These are phyloP conservation scores for Euphrasia arctica DNA, from an alignment of 305 asterid species.

Conservation along the genomic window DNA sequence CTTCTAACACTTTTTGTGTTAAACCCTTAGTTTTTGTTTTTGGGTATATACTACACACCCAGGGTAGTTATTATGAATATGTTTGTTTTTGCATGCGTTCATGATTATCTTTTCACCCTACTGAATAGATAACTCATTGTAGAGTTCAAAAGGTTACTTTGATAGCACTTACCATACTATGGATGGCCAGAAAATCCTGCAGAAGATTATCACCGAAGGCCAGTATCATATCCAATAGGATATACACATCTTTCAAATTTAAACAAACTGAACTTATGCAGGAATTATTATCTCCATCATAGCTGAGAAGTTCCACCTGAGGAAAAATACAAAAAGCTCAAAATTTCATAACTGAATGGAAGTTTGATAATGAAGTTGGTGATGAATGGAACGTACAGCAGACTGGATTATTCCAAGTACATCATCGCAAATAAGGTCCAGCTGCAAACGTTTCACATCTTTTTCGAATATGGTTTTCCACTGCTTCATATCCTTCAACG, in stretches of 20 bases:
- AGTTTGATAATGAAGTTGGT: slow-evolving; percentile 13
- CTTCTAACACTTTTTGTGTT: not conserved
- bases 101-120: not conserved
- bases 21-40: not conserved
- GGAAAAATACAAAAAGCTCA: slow-evolving; percentile 22
- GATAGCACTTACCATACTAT: slow-evolving; percentile 56
- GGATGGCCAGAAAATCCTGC: slow-evolving; percentile 62
- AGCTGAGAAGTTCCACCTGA: slow-evolving; percentile 67
- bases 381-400: slow-evolving; percentile 53
- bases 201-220: slow-evolving; percentile 67
- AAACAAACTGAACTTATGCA: slow-evolving; percentile 35
- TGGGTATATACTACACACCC: not conserved
- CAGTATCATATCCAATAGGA: slow-evolving; percentile 49
- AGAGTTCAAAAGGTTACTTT: slow-evolving; percentile 10
- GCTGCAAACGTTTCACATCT: slow-evolving; percentile 48
- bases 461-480: slow-evolving; percentile 63
- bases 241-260: slow-evolving; percentile 47
- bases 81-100: not conserved
- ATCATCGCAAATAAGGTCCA: slow-evolving; percentile 52
- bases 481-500: slow-evolving; percentile 40
- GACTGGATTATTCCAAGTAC: slow-evolving; percentile 42
- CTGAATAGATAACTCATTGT: not conserved
- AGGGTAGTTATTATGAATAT: not conserved
- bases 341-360: slow-evolving; percentile 16
- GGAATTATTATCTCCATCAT: slow-evolving; percentile 33